Base-by-base conservation (phyloP, 257 asterid genomes). In the Penstemon barbatus region DNA sequence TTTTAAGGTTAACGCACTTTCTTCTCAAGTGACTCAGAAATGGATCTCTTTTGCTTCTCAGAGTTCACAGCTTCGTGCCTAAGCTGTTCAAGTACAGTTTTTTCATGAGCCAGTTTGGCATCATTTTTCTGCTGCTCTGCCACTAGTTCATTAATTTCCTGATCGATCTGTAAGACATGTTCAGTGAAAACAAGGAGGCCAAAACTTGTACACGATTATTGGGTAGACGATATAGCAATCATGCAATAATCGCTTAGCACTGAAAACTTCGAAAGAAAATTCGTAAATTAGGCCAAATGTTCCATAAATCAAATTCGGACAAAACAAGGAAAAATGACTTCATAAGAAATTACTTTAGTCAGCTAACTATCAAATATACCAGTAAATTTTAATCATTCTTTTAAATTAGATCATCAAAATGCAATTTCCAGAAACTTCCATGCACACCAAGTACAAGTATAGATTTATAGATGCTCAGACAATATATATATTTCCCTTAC, bases 121-220 rank as follows among this genome's bases (percentile, higher is more conserved):
- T 94, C 99, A 75, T 83, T 94, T 75, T 91, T 94, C 81, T 94
- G 97, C 80, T 94, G 97, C 87, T 94, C 99, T 66, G 96, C 81
- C 71, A 94, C 86, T 65, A 94, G 87, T 81, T 91, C 95, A 77
- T 83, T 89, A 78, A 94, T 94, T 83, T 82, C 83, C 86, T 89
- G 92, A 74, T 94, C 97, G 66, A 85, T 94, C 86, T 83, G 99
- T 94, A 69, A 63, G 88, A 69, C 73, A 75, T 62, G 85, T 76
- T 88, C 75, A 89, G 87, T 43, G 85, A 84, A 90, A 85, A 83
- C 95, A 76, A 64, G 66, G 58, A 42, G 13, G 61, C 76, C 19
- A 60, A 73, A 57, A 56, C 46, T 62, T 64, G 70, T 52, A 64
- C 66, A 52, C 68, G 54, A 59, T 11, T 43, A 40, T 12, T 36